Percentiles rank a stretch among this genome's conserved stretches.
Evolutionary conservation across 1,139 yeast species (phyloP).

Genomic region (Zhuliangozyma parablackwelliae): DNA sequence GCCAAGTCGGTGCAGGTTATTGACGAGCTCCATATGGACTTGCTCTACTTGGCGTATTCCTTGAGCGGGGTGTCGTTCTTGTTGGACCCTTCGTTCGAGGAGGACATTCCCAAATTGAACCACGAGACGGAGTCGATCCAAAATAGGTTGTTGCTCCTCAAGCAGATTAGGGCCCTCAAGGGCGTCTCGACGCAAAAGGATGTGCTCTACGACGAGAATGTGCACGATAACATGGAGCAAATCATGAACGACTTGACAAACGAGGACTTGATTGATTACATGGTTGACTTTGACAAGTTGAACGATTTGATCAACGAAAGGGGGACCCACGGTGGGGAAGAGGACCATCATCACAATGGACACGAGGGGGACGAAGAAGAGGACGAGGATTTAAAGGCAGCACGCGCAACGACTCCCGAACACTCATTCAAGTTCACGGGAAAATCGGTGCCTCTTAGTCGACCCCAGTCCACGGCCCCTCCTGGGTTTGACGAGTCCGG

Average conservation of each 20-base stretch:
- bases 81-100: constrained; percentile 63
- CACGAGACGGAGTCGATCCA: constrained; percentile 33
- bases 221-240: constrained; percentile 33
- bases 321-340: not conserved
- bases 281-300: constrained; percentile 15
- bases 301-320: constrained; percentile 7
- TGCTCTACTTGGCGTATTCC: constrained; percentile 55
- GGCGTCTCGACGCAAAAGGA: constrained; percentile 19
- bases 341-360: constrained; percentile 3
- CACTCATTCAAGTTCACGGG: not conserved
- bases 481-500: constrained; percentile 22
- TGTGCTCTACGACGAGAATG: constrained; percentile 22
- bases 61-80: constrained; percentile 73
- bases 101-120: constrained; percentile 38
- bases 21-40: constrained; percentile 53
- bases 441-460: constrained; percentile 1
- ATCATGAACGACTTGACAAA: constrained; percentile 37
- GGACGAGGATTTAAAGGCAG: not conserved
- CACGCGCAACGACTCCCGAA: not conserved
- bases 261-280: constrained; percentile 14
- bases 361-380: constrained; percentile 15
- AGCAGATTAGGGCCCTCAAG: constrained; percentile 26
- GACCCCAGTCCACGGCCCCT: constrained; percentile 12
- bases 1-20: constrained; percentile 20
- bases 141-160: constrained; percentile 28